A percentile compares a stretch with the other conserved stretches of the same genome.
Evolutionary conservation across 2,329 filamentous ascomycete species (phyloP).

Genomic region (Diaporthe citrichinensis): DNA sequence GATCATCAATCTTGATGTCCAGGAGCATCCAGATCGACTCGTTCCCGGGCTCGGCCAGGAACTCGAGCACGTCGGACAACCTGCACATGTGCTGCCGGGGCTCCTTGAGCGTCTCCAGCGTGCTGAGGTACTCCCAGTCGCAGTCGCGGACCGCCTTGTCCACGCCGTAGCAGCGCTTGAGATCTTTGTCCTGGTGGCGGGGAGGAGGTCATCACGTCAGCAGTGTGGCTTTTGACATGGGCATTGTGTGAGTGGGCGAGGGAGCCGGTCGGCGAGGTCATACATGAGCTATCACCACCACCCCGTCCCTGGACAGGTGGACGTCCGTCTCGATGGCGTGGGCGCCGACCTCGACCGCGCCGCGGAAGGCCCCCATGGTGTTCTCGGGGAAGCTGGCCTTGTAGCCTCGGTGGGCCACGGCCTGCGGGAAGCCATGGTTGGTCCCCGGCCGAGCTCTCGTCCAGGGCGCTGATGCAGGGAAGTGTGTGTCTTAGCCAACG

Average conservation of each 20-base stretch:
- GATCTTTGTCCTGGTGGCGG: conserved; percentile 68
- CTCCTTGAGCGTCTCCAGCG: conserved; percentile 75
- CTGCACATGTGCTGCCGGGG: conserved; percentile 82
- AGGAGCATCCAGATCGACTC: conserved; percentile 85
- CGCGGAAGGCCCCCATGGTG: conserved; percentile 82
- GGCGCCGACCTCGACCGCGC: conserved; percentile 79
- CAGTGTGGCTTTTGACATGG: background rate
- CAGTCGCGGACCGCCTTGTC: conserved; percentile 80
- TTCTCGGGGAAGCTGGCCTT: conserved; percentile 88
- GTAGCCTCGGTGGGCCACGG: conserved; percentile 85
- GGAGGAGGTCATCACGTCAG: background rate
- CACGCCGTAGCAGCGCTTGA: conserved; percentile 87
- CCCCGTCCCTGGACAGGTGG: conserved; percentile 84
- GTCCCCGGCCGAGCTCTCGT: conserved; percentile 26
- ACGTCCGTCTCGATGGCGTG: conserved; percentile 92
- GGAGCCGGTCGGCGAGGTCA: conserved; percentile 45
- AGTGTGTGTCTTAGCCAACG: conserved; percentile 1
- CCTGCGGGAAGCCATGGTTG: conserved; percentile 69
- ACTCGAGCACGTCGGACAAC: conserved; percentile 80
- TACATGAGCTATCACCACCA: conserved; percentile 89
- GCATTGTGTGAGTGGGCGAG: background rate
- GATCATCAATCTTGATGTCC: conserved; percentile 90
- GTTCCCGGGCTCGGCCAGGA: conserved; percentile 73
- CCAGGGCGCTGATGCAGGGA: conserved; percentile 8
- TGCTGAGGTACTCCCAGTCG: conserved; percentile 80